A percentile compares a stretch with the other conserved stretches of the same genome.
Conservation (phyloP, 2,329 filamentous ascomycete species). For the Microcyclosporella mali region DNA sequence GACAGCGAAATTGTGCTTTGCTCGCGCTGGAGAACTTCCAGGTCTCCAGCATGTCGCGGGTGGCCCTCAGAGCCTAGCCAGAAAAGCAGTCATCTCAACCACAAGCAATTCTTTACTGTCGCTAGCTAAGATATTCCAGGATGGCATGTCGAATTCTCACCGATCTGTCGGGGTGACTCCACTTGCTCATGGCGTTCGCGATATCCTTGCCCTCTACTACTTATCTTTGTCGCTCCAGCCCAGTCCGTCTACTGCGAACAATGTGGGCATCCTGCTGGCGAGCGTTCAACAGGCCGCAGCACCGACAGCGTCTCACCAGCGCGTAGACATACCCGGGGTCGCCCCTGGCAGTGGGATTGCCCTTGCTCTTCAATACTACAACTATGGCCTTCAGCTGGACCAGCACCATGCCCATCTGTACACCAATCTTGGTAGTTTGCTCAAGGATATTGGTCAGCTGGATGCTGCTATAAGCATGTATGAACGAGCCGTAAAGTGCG, state of each 20-base stretch:
- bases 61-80: constrained; percentile 58
- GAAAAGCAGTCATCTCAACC: constrained; percentile 77
- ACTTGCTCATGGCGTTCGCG: constrained; percentile 68
- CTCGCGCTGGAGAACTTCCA: constrained; percentile 67
- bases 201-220: constrained; percentile 93
- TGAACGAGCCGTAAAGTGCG: constrained; percentile 84
- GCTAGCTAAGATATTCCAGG: constrained; percentile 94
- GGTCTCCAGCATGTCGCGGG: constrained; percentile 62
- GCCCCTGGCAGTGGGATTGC: constrained; percentile 79
- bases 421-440: constrained; percentile 87
- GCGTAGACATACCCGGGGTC: constrained; percentile 63
- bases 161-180: constrained; percentile 27
- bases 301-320: constrained; percentile 27
- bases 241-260: constrained; percentile 95
- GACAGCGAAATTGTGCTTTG: constrained; percentile 78
- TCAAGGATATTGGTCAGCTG: constrained; percentile 94
- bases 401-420: constrained; percentile 89
- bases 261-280: constrained; percentile 93
- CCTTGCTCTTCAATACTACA: constrained; percentile 86
- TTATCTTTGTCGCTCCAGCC: constrained; percentile 89
- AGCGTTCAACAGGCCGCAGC: constrained; percentile 70
- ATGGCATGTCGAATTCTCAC: constrained; percentile 77
- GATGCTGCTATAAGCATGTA: constrained; percentile 95
- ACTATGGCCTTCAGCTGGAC: constrained; percentile 85
- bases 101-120: constrained; percentile 94